Base-by-base conservation (phyloP, 2,329 filamentous ascomycete species). In the Pseudogymnoascus sp. region DNA sequence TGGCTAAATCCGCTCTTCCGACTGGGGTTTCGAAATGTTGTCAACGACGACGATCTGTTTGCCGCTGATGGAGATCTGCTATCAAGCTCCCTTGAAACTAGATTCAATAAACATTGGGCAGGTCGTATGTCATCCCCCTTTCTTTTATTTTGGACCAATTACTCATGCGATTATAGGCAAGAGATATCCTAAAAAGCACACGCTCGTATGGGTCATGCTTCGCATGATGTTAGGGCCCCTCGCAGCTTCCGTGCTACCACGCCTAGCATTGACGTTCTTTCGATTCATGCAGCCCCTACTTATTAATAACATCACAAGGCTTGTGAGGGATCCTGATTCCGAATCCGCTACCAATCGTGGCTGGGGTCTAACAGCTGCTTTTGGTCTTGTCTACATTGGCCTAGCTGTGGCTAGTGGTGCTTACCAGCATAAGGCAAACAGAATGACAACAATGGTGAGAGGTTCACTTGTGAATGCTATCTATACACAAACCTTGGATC, bases 1-100 rank as follows among this genome's bases (percentile, higher is more conserved):
- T 75, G 73, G 73, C 60, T 75, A 9, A 75, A 72, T 38, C 63
- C 63, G 5, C 62, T 75, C 6, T 72, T 75, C 53, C 35, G 62
- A 12, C 9, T 61, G 9, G 73, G 74, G 0, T 73, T 69, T 57
- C 61, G 61, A 9, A 69, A 65, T 1, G 63, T 71, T 22, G 60
- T 75, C 3, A 65, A 61, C 2, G 64, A 70, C 11, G 65, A 71
- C n/a, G 66, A 70, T 61, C 65, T 75, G 1, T 66, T 64, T 39
- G 38, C 62, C 2, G 35, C 61, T 14, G 63, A 66, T 37, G 39
- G 43, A 58, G 59, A 63, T 50, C 60, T 68, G 30, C 36, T 60
- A 25, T 65, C 66, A 3, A 62, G 61, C 14, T 61, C 58, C 9
- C 57, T 67, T 33, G 18, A 59, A 12, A 11, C 15, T 4, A 64